These are phyloP conservation scores for Aspergillus novoparasiticus DNA, from an alignment of 2,329 filamentous ascomycete genomes.

Conservation along the genomic window DNA sequence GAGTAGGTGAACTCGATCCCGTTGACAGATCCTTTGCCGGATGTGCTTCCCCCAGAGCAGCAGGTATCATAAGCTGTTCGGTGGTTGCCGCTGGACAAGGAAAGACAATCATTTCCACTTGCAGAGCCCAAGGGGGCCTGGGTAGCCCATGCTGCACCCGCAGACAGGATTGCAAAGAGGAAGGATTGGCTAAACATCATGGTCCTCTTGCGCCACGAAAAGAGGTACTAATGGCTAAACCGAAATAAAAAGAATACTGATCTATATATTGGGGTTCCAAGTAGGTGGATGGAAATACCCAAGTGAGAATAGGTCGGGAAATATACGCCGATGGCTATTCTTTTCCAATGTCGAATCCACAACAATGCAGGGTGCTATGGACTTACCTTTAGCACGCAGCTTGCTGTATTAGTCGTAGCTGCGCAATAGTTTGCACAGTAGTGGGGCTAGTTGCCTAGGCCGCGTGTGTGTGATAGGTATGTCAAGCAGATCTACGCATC, in stretches of 20 bases:
- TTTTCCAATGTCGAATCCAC: too few species aligned
- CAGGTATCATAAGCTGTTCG: not conserved
- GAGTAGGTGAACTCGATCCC: not conserved
- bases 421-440: too few species aligned
- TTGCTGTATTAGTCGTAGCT: too few species aligned
- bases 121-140: not conserved
- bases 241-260: not conserved
- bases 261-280: not conserved
- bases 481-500: too few species aligned
- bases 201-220: not conserved
- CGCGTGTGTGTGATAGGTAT: too few species aligned
- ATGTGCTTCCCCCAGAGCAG: not conserved
- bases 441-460: too few species aligned
- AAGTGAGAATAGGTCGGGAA: too few species aligned
- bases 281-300: too few species aligned
- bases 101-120: not conserved
- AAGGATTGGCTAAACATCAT: not conserved
- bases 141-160: not conserved
- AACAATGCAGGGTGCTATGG: too few species aligned
- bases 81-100: not conserved
- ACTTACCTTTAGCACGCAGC: too few species aligned
- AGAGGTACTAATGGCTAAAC: not conserved
- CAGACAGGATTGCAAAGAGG: not conserved
- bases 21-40: not conserved
- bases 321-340: too few species aligned